phyloP scores from a whole-genome alignment of 495 filamentous ascomycete species.

The Neurospora sp. region DNA sequence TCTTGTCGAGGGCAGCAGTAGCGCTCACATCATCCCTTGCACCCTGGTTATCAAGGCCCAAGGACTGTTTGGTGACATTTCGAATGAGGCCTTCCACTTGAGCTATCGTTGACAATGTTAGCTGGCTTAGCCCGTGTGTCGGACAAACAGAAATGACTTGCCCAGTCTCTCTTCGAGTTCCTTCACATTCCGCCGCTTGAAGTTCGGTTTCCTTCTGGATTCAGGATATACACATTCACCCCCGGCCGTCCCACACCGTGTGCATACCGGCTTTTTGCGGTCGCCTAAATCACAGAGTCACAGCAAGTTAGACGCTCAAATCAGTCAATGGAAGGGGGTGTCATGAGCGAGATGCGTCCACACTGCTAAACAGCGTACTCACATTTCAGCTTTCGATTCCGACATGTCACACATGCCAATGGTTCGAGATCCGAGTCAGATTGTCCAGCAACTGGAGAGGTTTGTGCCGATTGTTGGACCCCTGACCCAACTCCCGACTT shows the following conservation, averaged over 20 bases:
- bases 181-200: constrained; percentile 81
- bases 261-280: constrained; percentile 56
- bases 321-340: background rate
- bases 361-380: background rate
- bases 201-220: constrained; percentile 74
- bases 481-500: background rate
- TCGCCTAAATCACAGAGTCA: constrained; percentile 28
- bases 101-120: constrained; percentile 17
- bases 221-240: constrained; percentile 77
- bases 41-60: background rate
- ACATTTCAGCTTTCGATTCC: constrained; percentile 55
- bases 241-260: constrained; percentile 58
- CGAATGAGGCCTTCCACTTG: constrained; percentile 39
- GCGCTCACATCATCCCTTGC: background rate
- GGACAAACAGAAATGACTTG: constrained; percentile 21
- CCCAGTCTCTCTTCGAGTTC: constrained; percentile 74
- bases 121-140: background rate
- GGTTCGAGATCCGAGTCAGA: constrained; percentile 15
- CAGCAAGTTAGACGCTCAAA: constrained; percentile 1
- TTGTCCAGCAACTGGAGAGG: background rate
- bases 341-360: background rate
- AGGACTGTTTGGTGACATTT: constrained; percentile 16
- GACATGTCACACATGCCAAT: constrained; percentile 48
- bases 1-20: background rate
- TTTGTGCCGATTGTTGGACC: background rate